Evolutionary conservation across 371 early-diverging fungal genomes (phyloP).

Genomic region (Furculomyces boomerangus): DNA sequence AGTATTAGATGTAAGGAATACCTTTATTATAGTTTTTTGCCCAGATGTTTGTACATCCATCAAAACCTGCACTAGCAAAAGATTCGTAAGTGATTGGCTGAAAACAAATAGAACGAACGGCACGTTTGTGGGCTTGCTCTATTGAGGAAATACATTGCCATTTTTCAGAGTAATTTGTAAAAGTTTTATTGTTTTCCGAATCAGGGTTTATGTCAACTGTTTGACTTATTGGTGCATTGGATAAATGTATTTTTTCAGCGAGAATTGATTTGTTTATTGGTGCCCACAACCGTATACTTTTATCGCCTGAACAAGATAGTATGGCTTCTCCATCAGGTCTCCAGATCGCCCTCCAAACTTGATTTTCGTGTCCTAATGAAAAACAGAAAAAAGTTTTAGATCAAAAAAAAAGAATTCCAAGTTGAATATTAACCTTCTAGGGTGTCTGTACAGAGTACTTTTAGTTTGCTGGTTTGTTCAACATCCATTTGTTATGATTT

Average conservation of each 20-base stretch:
- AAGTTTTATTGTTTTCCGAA: slow-evolving; percentile 8
- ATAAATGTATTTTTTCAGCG: neutral
- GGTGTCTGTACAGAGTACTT: too few species aligned
- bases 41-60: slow-evolving; percentile 86
- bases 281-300: slow-evolving; percentile 69
- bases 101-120: slow-evolving; percentile 78
- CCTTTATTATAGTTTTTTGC: slow-evolving; percentile 25
- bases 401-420: too few species aligned
- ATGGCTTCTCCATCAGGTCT: slow-evolving; percentile 52
- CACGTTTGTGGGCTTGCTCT: slow-evolving; percentile 77
- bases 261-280: slow-evolving; percentile 10
- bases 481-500: too few species aligned
- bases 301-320: slow-evolving; percentile 74
- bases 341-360: slow-evolving; percentile 88
- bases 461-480: too few species aligned
- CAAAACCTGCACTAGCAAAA: slow-evolving; percentile 84
- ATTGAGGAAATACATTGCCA: slow-evolving; percentile 63
- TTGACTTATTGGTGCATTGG: neutral
- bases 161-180: slow-evolving; percentile 10
- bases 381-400: neutral
- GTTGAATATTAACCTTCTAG: too few species aligned
- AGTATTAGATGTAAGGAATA: neutral
- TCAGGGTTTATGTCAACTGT: slow-evolving; percentile 2
- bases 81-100: slow-evolving; percentile 43
- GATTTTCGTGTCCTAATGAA: slow-evolving; percentile 55